phyloP scores from a whole-genome alignment of 345 rosid species.

The Barbarea vulgaris region DNA sequence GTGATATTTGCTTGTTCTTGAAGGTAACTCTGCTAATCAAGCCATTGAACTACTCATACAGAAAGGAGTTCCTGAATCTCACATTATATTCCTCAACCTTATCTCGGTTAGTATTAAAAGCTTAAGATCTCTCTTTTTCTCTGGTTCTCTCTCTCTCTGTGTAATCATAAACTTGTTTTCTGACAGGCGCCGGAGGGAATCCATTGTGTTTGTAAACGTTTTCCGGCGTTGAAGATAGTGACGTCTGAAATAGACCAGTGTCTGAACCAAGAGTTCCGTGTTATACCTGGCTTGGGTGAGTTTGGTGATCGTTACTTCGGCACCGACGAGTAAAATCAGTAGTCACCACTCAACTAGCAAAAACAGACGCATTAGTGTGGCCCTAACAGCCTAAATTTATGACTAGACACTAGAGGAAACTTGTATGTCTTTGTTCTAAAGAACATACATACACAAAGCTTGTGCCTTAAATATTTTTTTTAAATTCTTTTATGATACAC shows the following conservation, averaged over 20 bases:
- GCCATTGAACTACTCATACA: constrained; percentile 86
- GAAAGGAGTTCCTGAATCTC: constrained; percentile 96
- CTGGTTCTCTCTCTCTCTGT: not conserved
- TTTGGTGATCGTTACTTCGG: constrained; percentile 98
- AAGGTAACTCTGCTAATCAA: constrained; percentile 97
- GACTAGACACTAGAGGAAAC: not conserved
- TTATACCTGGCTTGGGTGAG: constrained; percentile 96
- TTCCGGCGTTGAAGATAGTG: constrained; percentile 83
- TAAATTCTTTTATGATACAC: no score
- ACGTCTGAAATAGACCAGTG: constrained; percentile 91
- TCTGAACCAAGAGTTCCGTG: constrained; percentile 84
- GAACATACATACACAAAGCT: not conserved
- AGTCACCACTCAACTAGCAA: not conserved
- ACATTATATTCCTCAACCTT: constrained; percentile 93
- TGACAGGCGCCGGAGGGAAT: constrained; percentile 95
- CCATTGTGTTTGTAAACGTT: constrained; percentile 87
- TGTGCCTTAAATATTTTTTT: not conserved
- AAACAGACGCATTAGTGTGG: constrained; percentile 6
- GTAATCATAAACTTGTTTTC: not conserved
- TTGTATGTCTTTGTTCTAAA: constrained; percentile 15
- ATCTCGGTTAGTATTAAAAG: constrained; percentile 67
- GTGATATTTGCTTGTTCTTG: constrained; percentile 17
- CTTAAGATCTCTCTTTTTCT: not conserved
- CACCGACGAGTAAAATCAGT: constrained; percentile 66
- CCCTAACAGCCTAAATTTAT: not conserved